Conservation (phyloP, 2,329 filamentous ascomycete genomes). For the Volutella citrinella region DNA sequence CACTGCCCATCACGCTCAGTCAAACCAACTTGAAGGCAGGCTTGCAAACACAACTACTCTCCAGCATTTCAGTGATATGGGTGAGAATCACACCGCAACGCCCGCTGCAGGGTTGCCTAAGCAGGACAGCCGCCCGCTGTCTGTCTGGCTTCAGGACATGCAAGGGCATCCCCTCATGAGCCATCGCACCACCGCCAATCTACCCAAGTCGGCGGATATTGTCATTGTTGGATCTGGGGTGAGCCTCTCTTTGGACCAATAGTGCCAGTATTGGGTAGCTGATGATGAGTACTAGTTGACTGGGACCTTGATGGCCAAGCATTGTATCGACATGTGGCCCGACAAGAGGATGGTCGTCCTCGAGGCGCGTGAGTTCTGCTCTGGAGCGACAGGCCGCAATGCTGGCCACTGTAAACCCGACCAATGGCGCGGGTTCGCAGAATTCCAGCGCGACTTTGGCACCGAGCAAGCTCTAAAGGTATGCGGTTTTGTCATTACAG, state of each 20-base stretch:
- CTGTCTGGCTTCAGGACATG: conserved; percentile 7
- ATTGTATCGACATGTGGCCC: conserved; percentile 9
- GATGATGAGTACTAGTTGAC: conserved; percentile 1
- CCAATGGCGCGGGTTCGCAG: conserved; percentile 11
- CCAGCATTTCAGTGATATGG: too few relatives aligned
- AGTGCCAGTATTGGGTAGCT: not conserved
- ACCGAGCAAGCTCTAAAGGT: conserved; percentile 10
- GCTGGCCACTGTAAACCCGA: conserved; percentile 14
- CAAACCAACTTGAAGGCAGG: too few relatives aligned
- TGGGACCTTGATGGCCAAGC: conserved; percentile 9
- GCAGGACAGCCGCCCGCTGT: conserved; percentile 1
- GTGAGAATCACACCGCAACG: not conserved
- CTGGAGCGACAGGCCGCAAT: conserved; percentile 11
- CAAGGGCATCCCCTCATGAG: conserved; percentile 7
- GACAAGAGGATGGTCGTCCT: conserved; percentile 8
- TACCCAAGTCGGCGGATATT: conserved; percentile 6
- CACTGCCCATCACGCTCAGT: too few relatives aligned
- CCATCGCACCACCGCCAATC: conserved; percentile 6
- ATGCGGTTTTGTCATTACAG: too few relatives aligned
- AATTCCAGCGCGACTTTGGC: conserved; percentile 8
- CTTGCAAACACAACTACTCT: not conserved
- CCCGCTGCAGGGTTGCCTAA: conserved; percentile 5
- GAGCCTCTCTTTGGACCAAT: too few relatives aligned
- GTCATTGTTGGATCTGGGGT: conserved; percentile 11
- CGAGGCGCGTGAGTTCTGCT: conserved; percentile 12